These are phyloP conservation scores for Luffa aegyptiaca DNA, from an alignment of 306 rosid genomes.

Conservation along the genomic window DNA sequence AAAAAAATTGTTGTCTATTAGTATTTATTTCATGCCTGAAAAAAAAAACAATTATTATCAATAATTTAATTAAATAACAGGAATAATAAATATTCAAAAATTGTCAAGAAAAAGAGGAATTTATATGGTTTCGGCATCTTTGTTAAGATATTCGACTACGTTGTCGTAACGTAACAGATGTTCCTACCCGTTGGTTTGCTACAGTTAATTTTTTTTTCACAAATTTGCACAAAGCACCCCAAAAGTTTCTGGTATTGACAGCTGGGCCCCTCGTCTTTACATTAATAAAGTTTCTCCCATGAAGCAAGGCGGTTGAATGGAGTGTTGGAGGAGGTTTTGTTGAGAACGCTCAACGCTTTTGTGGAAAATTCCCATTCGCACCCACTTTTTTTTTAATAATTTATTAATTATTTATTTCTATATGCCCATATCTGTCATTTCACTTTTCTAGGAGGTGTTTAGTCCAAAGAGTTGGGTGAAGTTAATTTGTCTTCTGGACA, in stretches of 20 bases:
- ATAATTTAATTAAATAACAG: neutral
- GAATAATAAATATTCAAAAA: neutral
- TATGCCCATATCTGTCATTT: neutral
- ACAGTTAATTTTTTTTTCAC: neutral
- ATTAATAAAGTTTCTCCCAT: neutral
- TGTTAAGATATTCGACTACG: neutral
- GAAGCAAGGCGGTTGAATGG: neutral
- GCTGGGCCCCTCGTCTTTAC: neutral
- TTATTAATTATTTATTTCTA: neutral
- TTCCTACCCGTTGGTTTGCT: neutral
- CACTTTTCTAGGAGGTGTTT: neutral
- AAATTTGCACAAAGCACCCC: neutral
- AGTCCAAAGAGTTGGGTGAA: too few relatives aligned
- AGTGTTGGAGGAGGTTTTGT: neutral
- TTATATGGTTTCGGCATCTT: neutral
- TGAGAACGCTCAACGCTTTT: neutral
- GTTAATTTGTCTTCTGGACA: too few relatives aligned
- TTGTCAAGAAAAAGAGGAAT: neutral
- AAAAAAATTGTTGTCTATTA: too few relatives aligned
- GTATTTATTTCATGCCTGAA: neutral
- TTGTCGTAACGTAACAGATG: slow-evolving; percentile 5
- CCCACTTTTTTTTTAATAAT: neutral
- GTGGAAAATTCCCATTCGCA: neutral
- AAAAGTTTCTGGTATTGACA: neutral
- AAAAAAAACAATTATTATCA: neutral